Evolutionary conservation across 192 early-diverging fungal species (phyloP), one percentile per base, ranked within the genome.

Genomic region (Coemansia sp.): DNA sequence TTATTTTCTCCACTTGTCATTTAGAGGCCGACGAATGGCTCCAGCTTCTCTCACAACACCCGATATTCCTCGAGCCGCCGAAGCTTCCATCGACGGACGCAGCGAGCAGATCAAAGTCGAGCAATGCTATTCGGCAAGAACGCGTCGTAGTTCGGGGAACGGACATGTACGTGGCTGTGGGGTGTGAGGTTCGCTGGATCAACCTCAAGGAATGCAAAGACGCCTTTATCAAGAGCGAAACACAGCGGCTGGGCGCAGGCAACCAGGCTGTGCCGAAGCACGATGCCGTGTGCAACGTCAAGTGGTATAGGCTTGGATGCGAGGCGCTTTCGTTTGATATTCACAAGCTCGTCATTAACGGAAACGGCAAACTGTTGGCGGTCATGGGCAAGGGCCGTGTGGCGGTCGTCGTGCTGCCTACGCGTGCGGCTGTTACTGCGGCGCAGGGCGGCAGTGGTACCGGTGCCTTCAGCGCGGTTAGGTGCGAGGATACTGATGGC

Each of bases 161-260:
- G 13, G 83, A 84, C 46, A 46, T 87, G 9, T 84, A 82, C 64
- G 64, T 84, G 7, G 82, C 84, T 1, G 69, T 85, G 1, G 78
- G 81, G 0, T 44, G 50, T 24, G 72, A 80, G 27, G 67, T 87
- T 36, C 75, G 85, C n/a, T 71, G 74, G 42, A 68, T 84, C 32
- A 83, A 68, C 35, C 65, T 87, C 3, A 80, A 71, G 35, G 78
- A 78, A 8, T 78, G 81, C 49, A 87, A 87, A 40, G 78, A 81
- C 44, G 63, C 79, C 9, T 84, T 77, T 53, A 70, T 83, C 33
- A 62, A 72, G 46, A 54, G 44, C 23, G 71, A 74, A 32, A 55
- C 55, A 42, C 53, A 46, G 38, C 63, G 64, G 7, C 24, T 67
- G 41, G 60, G 64, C 10, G 35, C 58, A 20, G 46, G 49, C 26